Conservation (phyloP, 805 yeast species). For the Jamesozyma spencerorum region DNA sequence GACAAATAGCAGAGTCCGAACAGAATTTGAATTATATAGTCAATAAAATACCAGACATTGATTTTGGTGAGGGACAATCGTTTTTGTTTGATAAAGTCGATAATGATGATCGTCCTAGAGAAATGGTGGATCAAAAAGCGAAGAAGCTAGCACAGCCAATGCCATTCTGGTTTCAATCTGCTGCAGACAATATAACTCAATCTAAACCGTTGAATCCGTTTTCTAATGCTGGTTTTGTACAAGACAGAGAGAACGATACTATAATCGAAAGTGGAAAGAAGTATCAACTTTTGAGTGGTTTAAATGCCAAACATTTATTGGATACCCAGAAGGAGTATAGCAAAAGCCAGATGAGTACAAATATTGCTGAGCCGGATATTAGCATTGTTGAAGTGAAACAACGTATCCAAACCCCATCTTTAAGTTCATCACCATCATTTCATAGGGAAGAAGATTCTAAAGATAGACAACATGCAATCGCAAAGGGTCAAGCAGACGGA, state of each 20-base stretch:
- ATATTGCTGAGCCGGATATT: no score
- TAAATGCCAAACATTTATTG: constrained; percentile 13
- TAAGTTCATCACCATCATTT: no score
- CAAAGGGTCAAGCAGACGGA: no score
- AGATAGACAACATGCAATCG: no score
- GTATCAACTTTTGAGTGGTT: constrained; percentile 14
- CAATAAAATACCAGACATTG: constrained; percentile 14
- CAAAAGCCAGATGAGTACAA: no score
- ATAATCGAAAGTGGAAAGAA: constrained; percentile 7
- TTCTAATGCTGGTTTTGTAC: constrained; percentile 13
- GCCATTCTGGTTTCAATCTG: constrained; percentile 27
- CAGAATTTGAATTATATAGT: constrained; percentile 19
- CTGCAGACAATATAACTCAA: background rate
- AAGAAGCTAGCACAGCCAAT: constrained; percentile 12
- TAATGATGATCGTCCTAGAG: constrained; percentile 2
- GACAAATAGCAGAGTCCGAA: constrained; percentile 11
- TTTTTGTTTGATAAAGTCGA: constrained; percentile 13
- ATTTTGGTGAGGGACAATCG: constrained; percentile 6
- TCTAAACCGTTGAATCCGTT: constrained; percentile 14
- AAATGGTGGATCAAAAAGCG: constrained; percentile 3
- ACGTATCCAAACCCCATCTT: no score
- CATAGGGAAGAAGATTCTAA: no score
- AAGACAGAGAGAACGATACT: constrained; percentile 9
- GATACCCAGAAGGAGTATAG: background rate
- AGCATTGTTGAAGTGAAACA: no score